Base-by-base conservation (phyloP, 2,329 filamentous ascomycete species). In the Verticillium tricorpus region DNA sequence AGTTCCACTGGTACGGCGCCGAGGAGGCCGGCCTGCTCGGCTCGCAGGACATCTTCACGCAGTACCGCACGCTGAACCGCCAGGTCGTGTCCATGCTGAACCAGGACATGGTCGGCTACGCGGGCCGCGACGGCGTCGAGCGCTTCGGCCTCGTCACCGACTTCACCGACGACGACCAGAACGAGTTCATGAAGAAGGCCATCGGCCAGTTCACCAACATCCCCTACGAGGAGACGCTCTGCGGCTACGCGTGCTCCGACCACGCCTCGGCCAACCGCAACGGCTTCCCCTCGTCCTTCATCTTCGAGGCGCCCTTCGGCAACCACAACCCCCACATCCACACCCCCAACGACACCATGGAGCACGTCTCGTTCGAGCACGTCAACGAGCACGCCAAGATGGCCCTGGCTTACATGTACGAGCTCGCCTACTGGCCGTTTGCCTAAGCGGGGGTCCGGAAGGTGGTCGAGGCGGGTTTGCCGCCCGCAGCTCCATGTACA, bases 1-100 rank as follows among this genome's bases (percentile, higher is more conserved):
- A 95, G 76, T 94, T 94, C 73, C 90, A 94, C 73, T 95, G 90
- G 90, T 94, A 93, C 74, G 89, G 87, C 3, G 91, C 90, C 1
- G 91, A 95, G 69, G 91, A 95, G 72, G 90, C 88, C 9, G 91
- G 91, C 15, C 79, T 95, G 52, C 83, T 94, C 1, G 91, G 91
- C 56, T 90, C 87, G 62, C 89, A 91, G 34, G 76, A 74, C 35
- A 74, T 80, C 60, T 79, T 78, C 65, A 68, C 73, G 28, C 65
- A 70, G 52, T 80, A 80, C 63, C 65, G 70, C 54, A 66, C 68
- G 0, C 64, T 68, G 3, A 69, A 70, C 3, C 68, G 69, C 1
- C 70, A 75, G 25, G 73, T 80, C 62, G 73, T 73, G 61, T 75
- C 76, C 12, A 78, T 80, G 72, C 72, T 80, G 1, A 76, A 80